Base-by-base conservation (phyloP, 1,284 basidiomycete species). In the Apiotrichum domesticum region DNA sequence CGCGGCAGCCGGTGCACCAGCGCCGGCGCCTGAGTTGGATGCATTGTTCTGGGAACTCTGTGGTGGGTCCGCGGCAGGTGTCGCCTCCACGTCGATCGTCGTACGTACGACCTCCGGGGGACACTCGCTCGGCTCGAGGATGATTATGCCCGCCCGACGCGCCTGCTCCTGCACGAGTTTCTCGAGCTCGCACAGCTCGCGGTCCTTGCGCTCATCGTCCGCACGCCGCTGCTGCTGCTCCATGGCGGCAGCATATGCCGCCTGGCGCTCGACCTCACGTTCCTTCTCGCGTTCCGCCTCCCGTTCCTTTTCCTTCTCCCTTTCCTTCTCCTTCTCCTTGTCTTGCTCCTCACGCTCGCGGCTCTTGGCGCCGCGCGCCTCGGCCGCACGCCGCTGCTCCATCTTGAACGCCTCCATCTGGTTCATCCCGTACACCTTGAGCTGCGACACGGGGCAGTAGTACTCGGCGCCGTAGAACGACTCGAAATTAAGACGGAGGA, bases 321-420 rank as follows among this genome's bases (percentile, higher is more conserved):
- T 41, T 13, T 44, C 54, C 10, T 60, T 58, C 48, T 65, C 66
- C 29, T 59, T 61, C 11, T 51, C 54, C 29, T 66, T 59, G 51
- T 61, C 54, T 15, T 58, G 56, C 43, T 63, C 63, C 41, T 60
- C 62, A 33, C 49, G 56, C 47, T 66, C 68, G 52, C 66, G 67
- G 35, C 65, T 68, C 56, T 64, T 61, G 8, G 65, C 66, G 3
- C 59, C 55, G 5, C 37, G 51, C 2, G 63, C 66, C 32, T 55
- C 58, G 32, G 60, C 67, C 6, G 67, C 52, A 8, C 68, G 54
- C 51, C 67, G 72, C 34, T 84, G 83, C 59, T 92, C 90, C 85
- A 89, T 88, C 66, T 95, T 90, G 83, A 88, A 97, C 65, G 95
- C 87, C 65, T 98, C 95, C 66, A 98, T 86, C 78, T 98, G 93